These are phyloP conservation scores for Lepraria neglecta DNA, from an alignment of 495 filamentous ascomycete genomes.

Conservation along the genomic window DNA sequence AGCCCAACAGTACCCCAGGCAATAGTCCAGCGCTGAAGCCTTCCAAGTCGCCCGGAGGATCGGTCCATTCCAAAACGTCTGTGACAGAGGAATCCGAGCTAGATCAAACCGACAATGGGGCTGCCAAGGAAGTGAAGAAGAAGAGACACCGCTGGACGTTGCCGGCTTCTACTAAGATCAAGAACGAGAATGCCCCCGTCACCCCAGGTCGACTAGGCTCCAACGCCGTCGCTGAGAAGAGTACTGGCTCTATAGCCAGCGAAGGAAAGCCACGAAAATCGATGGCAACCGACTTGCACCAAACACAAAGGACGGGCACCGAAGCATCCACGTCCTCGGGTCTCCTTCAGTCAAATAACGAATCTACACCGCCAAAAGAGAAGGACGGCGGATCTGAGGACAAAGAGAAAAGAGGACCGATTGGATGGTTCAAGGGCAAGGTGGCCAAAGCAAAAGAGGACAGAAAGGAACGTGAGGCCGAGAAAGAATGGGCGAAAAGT, in stretches of 20 bases:
- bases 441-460: slow-evolving; percentile 70
- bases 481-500: slow-evolving; percentile 51
- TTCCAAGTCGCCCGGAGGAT: slow-evolving; percentile 59
- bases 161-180: slow-evolving; percentile 49
- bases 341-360: slow-evolving; percentile 34
- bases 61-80: slow-evolving; percentile 64
- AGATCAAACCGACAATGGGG: slow-evolving; percentile 58
- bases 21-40: slow-evolving; percentile 41
- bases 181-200: slow-evolving; percentile 46
- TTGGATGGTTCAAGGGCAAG: slow-evolving; percentile 81
- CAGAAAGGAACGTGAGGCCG: slow-evolving; percentile 50
- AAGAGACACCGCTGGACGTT: slow-evolving; percentile 67
- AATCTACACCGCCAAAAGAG: slow-evolving; percentile 32
- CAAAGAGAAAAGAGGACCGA: slow-evolving; percentile 60
- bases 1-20: slow-evolving; percentile 21
- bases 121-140: slow-evolving; percentile 55
- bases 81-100: slow-evolving; percentile 66
- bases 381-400: slow-evolving; percentile 36
- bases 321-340: slow-evolving; percentile 31
- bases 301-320: slow-evolving; percentile 32
- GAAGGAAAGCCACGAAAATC: slow-evolving; percentile 45
- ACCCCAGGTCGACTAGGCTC: slow-evolving; percentile 48
- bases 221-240: slow-evolving; percentile 59
- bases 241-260: slow-evolving; percentile 64
- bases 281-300: slow-evolving; percentile 51